Evolutionary conservation across 805 yeast species (phyloP).

Genomic region (Saccharomycopsis fibuligera): DNA sequence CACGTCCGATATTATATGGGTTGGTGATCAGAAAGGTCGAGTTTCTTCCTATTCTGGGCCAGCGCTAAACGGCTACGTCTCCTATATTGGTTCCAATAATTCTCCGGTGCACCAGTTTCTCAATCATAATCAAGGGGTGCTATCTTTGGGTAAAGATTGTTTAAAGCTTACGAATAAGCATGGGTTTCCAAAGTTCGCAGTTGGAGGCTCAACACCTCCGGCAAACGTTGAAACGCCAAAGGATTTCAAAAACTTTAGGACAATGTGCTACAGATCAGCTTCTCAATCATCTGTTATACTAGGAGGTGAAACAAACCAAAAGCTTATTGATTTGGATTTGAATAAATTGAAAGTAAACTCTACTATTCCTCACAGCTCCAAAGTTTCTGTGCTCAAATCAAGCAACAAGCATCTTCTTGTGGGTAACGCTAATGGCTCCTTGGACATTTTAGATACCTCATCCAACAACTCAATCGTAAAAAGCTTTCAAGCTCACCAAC

Average conservation of each 20-base stretch:
- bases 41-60: slow-evolving; percentile 30
- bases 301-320: slow-evolving; percentile 7
- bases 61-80: slow-evolving; percentile 42
- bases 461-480: slow-evolving; percentile 40
- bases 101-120: slow-evolving; percentile 46
- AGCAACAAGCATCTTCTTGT: slow-evolving; percentile 49
- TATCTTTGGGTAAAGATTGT: slow-evolving; percentile 47
- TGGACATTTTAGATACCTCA: slow-evolving; percentile 59
- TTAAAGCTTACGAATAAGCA: slow-evolving; percentile 49
- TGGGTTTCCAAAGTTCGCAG: slow-evolving; percentile 38
- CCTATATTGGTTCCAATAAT: slow-evolving; percentile 45
- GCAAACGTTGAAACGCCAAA: slow-evolving; percentile 26
- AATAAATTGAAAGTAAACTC: slow-evolving; percentile 33
- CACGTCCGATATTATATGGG: slow-evolving; percentile 75
- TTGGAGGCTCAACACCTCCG: slow-evolving; percentile 24
- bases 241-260: slow-evolving; percentile 28
- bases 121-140: slow-evolving; percentile 46
- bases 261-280: slow-evolving; percentile 13
- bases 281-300: slow-evolving; percentile 4
- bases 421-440: slow-evolving; percentile 52
- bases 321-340: slow-evolving; percentile 38
- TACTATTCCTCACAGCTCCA: slow-evolving; percentile 36
- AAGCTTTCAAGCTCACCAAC: slow-evolving; percentile 53
- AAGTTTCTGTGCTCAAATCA: slow-evolving; percentile 42
- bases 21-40: slow-evolving; percentile 63